phyloP scores from a whole-genome alignment of 2,329 filamentous ascomycete species.

The Ascochyta koolunga region DNA sequence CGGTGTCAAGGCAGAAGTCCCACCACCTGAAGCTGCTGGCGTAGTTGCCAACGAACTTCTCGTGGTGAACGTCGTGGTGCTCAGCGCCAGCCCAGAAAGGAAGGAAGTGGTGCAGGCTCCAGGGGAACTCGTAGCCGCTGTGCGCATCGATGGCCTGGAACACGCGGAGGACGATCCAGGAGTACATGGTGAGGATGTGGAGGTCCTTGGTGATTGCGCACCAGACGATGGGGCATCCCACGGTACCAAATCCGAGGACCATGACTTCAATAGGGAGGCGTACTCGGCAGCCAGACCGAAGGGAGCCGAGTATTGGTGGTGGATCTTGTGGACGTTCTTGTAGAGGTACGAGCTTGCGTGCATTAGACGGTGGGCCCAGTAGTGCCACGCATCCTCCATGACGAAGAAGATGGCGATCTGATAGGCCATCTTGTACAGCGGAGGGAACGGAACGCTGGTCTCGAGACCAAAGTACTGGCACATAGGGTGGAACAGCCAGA shows the following conservation, averaged over 20 bases:
- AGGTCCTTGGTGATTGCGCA: conserved; percentile 82
- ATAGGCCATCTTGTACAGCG: conserved; percentile 81
- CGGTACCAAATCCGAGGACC: conserved; percentile 86
- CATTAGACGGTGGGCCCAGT: conserved; percentile 91
- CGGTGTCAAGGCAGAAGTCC: conserved; percentile 93
- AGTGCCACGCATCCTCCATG: conserved; percentile 97
- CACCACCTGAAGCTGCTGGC: conserved; percentile 98
- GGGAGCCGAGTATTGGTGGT: conserved; percentile 97
- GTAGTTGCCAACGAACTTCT: conserved; percentile 99
- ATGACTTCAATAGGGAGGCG: conserved; percentile 97
- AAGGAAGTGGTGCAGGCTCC: conserved; percentile 92
- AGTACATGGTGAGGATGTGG: conserved; percentile 96
- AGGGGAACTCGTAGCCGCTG: conserved; percentile 97
- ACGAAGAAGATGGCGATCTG: conserved; percentile 96
- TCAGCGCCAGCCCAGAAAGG: conserved; percentile 98
- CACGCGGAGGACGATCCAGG: conserved; percentile 90
- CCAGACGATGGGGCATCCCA: conserved; percentile 83
- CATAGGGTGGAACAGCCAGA: conserved; percentile 98
- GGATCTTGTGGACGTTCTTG: conserved; percentile 97
- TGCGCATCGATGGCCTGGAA: conserved; percentile 99
- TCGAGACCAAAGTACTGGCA: conserved; percentile 90
- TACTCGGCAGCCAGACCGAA: conserved; percentile 98
- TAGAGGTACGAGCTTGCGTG: conserved; percentile 90
- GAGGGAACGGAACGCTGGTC: conserved; percentile 88
- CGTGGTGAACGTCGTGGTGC: conserved; percentile 96